These are phyloP conservation scores for Alternaria ventricosa DNA, from an alignment of 2,329 filamentous ascomycete genomes.

Conservation along the genomic window DNA sequence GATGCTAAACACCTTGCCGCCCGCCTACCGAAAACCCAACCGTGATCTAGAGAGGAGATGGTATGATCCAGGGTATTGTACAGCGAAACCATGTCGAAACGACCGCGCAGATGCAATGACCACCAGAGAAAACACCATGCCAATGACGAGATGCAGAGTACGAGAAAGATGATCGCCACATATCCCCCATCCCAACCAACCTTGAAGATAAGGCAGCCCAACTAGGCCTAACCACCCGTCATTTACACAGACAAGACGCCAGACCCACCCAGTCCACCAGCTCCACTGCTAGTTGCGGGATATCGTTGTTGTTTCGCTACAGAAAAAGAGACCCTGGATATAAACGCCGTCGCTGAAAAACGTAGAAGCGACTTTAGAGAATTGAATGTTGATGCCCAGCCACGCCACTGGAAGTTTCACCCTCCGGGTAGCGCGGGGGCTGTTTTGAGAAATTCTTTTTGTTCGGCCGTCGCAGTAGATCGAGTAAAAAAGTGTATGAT, in stretches of 20 bases:
- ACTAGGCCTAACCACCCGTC: constrained; percentile 3
- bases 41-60: constrained; percentile 45
- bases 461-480: constrained; percentile 26
- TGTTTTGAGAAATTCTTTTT: constrained; percentile 21
- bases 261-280: constrained; percentile 14
- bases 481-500: constrained; percentile 16
- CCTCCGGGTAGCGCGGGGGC: constrained; percentile 23
- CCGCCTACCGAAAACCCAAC: neutral
- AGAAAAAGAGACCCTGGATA: constrained; percentile 4
- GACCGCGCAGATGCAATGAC: constrained; percentile 5
- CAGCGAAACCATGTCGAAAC: constrained; percentile 26
- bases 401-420: constrained; percentile 14
- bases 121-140: constrained; percentile 3
- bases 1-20: neutral
- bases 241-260: constrained; percentile 3
- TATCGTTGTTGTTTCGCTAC: constrained; percentile 14
- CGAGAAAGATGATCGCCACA: neutral
- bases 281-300: constrained; percentile 14
- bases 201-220: constrained; percentile 1
- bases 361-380: constrained; percentile 25
- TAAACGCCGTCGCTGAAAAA: constrained; percentile 35
- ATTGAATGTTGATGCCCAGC: constrained; percentile 24
- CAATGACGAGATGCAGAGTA: constrained; percentile 1
- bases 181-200: neutral
- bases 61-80: constrained; percentile 48